These are phyloP conservation scores for Rhynchosporium graminicola DNA, from an alignment of 2,329 filamentous ascomycete species.

Conservation along the genomic window DNA sequence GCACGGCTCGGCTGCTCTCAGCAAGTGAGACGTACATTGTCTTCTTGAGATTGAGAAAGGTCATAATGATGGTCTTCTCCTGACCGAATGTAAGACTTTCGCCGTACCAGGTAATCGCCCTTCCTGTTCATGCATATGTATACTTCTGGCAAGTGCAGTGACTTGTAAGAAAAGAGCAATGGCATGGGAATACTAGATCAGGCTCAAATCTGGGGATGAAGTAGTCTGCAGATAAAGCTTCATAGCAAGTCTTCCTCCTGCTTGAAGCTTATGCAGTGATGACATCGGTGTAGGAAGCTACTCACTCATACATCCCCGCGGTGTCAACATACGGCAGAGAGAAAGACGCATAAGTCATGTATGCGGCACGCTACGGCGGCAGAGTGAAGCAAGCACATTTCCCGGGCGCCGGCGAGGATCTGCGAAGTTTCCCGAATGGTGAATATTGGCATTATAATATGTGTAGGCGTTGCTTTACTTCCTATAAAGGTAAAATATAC, in stretches of 20 bases:
- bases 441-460: too few relatives aligned
- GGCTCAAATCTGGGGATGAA: not conserved
- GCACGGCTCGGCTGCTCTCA: conserved; percentile 7
- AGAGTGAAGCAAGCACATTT: not conserved
- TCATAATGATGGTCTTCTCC: conserved; percentile 1
- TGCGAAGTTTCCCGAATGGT: not conserved
- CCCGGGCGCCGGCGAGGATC: not conserved
- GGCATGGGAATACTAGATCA: not conserved
- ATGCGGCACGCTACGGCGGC: conserved; percentile 1
- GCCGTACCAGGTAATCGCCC: too few relatives aligned
- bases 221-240: not conserved
- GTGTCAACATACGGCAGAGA: not conserved
- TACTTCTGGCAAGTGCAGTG: too few relatives aligned
- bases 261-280: conserved; percentile 4
- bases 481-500: too few relatives aligned
- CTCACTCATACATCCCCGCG: not conserved
- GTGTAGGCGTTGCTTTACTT: too few relatives aligned
- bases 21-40: not conserved
- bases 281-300: conserved; percentile 2
- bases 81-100: not conserved
- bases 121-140: too few relatives aligned
- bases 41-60: not conserved
- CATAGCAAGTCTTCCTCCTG: not conserved
- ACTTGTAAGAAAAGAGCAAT: too few relatives aligned
- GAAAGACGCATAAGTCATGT: not conserved